Percentiles rank a stretch among this genome's conserved stretches.
phyloP scores from a whole-genome alignment of 352 stramenopile genomes.

The Blastocystis sp. region DNA sequence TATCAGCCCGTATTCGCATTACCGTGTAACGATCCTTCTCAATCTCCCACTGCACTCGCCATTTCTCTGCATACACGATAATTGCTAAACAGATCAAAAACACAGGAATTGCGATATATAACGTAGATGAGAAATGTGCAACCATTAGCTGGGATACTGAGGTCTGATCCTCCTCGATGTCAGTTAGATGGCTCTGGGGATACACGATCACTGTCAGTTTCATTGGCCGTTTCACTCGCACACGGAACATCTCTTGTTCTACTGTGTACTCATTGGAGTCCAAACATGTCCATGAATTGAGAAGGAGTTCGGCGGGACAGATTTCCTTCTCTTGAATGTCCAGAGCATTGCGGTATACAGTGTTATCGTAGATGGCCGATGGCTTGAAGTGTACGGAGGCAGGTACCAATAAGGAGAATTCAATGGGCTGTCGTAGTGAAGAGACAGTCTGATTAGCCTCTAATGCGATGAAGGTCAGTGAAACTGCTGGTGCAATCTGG shows the following conservation, averaged over 20 bases:
- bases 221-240: not conserved
- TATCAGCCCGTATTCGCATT: not conserved
- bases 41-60: not conserved
- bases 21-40: not conserved
- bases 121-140: not conserved
- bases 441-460: not conserved
- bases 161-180: not conserved
- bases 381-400: not conserved
- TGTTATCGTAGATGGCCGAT: not conserved
- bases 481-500: not conserved
- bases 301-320: not conserved
- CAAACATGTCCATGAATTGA: not conserved
- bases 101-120: not conserved
- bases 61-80: not conserved
- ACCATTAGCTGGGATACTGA: not conserved
- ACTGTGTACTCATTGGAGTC: not conserved
- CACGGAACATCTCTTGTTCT: not conserved
- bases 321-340: not conserved
- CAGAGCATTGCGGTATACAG: not conserved
- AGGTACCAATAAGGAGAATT: not conserved
- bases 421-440: not conserved
- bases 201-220: not conserved
- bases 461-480: constrained; percentile 1
- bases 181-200: not conserved
- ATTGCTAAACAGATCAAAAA: not conserved